Conservation (phyloP, 352 stramenopile species). For the Globisporangium cederbergense region DNA sequence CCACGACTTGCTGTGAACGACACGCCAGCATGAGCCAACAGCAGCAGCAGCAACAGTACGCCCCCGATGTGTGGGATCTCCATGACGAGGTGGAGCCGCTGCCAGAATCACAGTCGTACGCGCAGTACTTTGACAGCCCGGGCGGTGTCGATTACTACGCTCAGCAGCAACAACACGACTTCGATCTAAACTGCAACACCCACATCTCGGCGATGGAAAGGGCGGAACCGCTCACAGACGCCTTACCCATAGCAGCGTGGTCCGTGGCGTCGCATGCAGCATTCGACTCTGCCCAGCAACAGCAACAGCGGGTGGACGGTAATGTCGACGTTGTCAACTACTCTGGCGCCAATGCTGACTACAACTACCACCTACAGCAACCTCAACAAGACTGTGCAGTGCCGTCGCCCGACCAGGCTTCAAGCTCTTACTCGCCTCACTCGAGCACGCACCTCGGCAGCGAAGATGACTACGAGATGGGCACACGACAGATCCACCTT, state of each 20-base stretch:
- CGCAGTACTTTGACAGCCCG: background rate
- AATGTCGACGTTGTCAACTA: background rate
- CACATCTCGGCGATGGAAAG: background rate
- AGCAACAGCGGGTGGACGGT: background rate
- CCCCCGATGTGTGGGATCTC: background rate
- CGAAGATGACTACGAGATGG: conserved; percentile 5
- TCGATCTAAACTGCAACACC: background rate
- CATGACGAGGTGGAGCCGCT: background rate
- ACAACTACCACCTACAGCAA: background rate
- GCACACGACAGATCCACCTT: background rate
- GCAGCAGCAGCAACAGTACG: background rate
- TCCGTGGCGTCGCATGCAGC: background rate
- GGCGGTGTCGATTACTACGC: background rate
- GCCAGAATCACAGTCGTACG: background rate
- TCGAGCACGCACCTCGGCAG: conserved; percentile 6
- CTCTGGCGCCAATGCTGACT: background rate
- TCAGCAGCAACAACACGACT: background rate
- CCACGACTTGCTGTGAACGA: background rate
- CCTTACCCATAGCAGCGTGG: background rate
- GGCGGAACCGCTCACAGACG: background rate
- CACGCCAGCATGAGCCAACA: background rate
- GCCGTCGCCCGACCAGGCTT: background rate
- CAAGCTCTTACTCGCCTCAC: background rate
- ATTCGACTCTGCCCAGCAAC: background rate
- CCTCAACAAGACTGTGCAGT: background rate